Evolutionary conservation across 306 rosid genomes (phyloP), one percentile per base, ranked within the genome.

Genomic region (Fragaria iinumae): DNA sequence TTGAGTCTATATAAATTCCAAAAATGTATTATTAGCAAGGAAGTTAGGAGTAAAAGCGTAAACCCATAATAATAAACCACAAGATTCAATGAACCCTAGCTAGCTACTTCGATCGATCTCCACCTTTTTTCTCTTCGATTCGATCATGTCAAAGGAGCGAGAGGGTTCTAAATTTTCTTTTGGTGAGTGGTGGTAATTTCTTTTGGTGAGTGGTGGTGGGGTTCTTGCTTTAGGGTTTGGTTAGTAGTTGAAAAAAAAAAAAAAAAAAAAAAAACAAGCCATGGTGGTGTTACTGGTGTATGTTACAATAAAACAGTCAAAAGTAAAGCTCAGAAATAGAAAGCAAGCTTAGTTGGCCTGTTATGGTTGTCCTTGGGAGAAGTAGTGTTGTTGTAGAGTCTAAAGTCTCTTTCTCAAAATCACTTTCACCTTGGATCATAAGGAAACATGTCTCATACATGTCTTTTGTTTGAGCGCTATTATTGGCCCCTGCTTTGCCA

Each of bases 381-480:
- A 2, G 9, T 49, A 17, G 59, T 27, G 23, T 49, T 18, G 1
- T 12, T 49, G 45, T 32, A 48, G 39, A 48, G 39, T 29, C 60
- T 49, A 9, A 62, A 27, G 49, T 55, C 66, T 72, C 66, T 53
- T 53, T 55, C 13, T 53, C 21, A 18, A 27, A 29, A 53, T 72
- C 76, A 72, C 76, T 52, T 55, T 73, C 67, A 55, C 36, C 13
- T 36, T 29, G 32, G 32, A 29, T 29, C 32, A 29, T 72, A 9
- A 38, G 21, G 32, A 57, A 73, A 73, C 76, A 73, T 56, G 76
- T 72, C 49, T 53, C 76, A 2, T n/a, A 20, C 65, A 52, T 72
- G 76, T 73, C 50, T 36, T 53, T 13, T 53, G 32, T 34, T 72
- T 25, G 49, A 72, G 29, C 48, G 6, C 11, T 66, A 18, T 18